These are phyloP conservation scores for Malassezia equina DNA, from an alignment of 1,284 basidiomycete genomes.

Conservation along the genomic window DNA sequence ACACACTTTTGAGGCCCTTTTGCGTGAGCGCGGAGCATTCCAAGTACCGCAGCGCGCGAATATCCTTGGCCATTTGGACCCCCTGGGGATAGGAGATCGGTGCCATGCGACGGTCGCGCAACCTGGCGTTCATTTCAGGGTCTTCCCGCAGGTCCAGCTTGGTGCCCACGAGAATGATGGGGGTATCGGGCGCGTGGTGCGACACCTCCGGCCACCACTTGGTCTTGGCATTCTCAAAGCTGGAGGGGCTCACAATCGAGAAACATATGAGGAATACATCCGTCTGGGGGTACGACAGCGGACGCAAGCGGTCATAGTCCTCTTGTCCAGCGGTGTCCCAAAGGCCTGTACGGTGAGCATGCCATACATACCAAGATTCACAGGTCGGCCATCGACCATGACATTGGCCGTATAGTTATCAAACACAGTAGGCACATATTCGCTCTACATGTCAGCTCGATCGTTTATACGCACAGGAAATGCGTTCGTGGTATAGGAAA, in stretches of 20 bases:
- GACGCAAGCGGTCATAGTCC: conserved; percentile 83
- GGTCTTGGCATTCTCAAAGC: conserved; percentile 95
- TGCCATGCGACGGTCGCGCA: conserved; percentile 84
- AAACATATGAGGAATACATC: conserved; percentile 99
- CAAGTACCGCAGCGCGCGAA: conserved; percentile 78
- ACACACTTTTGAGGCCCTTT: conserved; percentile 56
- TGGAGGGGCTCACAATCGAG: conserved; percentile 89
- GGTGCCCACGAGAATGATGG: conserved; percentile 87
- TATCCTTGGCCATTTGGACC: conserved; percentile 80
- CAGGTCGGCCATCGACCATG: conserved; percentile 97
- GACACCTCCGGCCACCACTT: conserved; percentile 56
- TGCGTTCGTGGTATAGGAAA: conserved; percentile 47
- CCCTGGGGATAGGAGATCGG: conserved; percentile 88
- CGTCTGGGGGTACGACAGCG: conserved; percentile 95
- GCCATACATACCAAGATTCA: conserved; percentile 94
- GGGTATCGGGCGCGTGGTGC: conserved; percentile 89
- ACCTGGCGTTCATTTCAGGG: conserved; percentile 74
- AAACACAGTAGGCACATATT: conserved; percentile 58
- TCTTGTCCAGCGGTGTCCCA: conserved; percentile 47
- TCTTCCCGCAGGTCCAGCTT: conserved; percentile 97
- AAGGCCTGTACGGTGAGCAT: conserved; percentile 11
- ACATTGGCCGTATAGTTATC: conserved; percentile 86
- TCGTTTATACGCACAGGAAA: conserved; percentile 35
- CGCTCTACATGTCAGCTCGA: conserved; percentile 18
- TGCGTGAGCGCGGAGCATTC: conserved; percentile 97